These are phyloP conservation scores for Capsella rubella DNA, from an alignment of 441 rosid species.

Conservation along the genomic window DNA sequence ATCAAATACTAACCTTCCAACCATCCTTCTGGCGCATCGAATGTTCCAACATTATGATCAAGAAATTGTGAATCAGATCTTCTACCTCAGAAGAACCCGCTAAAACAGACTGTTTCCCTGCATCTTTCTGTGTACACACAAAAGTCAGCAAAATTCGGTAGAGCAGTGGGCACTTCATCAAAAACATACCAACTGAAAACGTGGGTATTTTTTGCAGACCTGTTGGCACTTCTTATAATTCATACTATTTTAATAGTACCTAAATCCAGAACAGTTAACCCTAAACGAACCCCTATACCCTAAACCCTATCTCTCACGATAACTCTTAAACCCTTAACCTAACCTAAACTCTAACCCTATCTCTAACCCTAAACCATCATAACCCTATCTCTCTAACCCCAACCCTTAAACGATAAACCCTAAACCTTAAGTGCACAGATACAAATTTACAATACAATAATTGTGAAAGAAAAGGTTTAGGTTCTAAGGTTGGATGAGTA, in stretches of 20 bases:
- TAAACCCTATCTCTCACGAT: too few species aligned
- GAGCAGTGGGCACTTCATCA: constrained; percentile 18
- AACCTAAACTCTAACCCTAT: too few species aligned
- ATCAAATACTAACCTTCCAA: constrained; percentile 78
- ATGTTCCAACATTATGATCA: constrained; percentile 95
- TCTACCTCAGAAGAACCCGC: constrained; percentile 81
- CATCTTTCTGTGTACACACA: constrained; percentile 70
- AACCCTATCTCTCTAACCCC: too few species aligned
- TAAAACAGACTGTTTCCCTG: constrained; percentile 57
- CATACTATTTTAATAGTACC: too few species aligned
- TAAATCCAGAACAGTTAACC: too few species aligned
- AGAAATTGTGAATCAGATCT: constrained; percentile 92
- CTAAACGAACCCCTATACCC: too few species aligned
- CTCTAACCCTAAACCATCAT: too few species aligned
- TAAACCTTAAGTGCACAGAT: too few species aligned
- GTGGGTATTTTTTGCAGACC: too few species aligned
- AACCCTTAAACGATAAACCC: too few species aligned
- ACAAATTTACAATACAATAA: neutral
- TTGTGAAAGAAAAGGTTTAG: constrained; percentile 29
- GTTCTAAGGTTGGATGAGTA: constrained; percentile 42
- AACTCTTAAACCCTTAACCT: too few species aligned
- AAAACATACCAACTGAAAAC: constrained; percentile 11
- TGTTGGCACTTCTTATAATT: too few species aligned
- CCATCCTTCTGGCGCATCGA: constrained; percentile 99
- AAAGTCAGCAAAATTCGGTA: constrained; percentile 33